phyloP scores from a whole-genome alignment of 2,329 filamentous ascomycete species.

The Diaporthe capsici region DNA sequence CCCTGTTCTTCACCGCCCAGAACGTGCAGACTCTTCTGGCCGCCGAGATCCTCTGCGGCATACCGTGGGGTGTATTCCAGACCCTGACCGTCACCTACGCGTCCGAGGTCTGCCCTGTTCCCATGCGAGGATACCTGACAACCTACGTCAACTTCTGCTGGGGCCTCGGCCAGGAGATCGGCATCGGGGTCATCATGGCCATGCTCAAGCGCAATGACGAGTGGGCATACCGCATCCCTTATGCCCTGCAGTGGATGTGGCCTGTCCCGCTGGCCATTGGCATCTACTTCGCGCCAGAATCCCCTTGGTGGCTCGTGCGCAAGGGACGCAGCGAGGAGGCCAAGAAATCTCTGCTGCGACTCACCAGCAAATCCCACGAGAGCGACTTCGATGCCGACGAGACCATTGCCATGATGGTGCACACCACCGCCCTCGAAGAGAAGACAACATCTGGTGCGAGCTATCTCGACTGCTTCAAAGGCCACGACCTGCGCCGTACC shows the following conservation, averaged over 20 bases:
- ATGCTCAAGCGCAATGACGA: conserved; percentile 76
- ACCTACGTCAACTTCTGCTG: conserved; percentile 85
- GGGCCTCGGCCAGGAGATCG: conserved; percentile 82
- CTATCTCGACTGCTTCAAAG: conserved; percentile 88
- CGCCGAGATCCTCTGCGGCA: conserved; percentile 74
- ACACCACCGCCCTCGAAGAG: conserved; percentile 86
- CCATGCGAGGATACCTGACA: conserved; percentile 78
- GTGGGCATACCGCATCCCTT: conserved; percentile 77
- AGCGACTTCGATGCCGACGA: conserved; percentile 85
- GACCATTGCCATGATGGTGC: conserved; percentile 92
- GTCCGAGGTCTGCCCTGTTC: conserved; percentile 80
- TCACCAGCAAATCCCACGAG: conserved; percentile 74
- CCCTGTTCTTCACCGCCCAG: conserved; percentile 76
- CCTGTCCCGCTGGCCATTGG: conserved; percentile 76
- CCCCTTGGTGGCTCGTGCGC: conserved; percentile 83
- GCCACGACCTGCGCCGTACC: conserved; percentile 82
- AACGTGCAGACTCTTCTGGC: conserved; percentile 71
- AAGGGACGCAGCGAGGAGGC: conserved; percentile 75
- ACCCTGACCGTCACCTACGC: conserved; percentile 75
- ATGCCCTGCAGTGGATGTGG: conserved; percentile 85
- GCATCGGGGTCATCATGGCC: conserved; percentile 79
- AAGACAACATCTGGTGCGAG: conserved; percentile 80
- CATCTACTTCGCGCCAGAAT: conserved; percentile 78
- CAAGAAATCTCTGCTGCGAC: conserved; percentile 74
- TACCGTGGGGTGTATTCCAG: conserved; percentile 74